Evolutionary conservation across 805 yeast species (phyloP).

Genomic region (Cephaloascus albidus): DNA sequence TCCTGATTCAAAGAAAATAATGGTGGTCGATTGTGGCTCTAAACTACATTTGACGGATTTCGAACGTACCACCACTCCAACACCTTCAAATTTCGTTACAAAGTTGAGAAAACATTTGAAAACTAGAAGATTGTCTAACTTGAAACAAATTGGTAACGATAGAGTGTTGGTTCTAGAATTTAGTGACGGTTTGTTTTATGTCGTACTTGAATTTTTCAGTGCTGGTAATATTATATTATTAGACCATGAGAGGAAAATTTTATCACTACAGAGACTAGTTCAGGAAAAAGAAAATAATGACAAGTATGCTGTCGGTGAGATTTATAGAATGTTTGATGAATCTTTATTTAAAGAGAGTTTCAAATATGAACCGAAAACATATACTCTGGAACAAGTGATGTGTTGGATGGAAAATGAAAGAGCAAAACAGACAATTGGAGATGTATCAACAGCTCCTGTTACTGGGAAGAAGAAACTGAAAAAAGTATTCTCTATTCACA

Average conservation of each 20-base stretch:
- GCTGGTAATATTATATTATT: constrained; percentile 85
- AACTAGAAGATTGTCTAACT: constrained; percentile 62
- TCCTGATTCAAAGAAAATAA: constrained; percentile 70
- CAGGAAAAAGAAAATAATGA: constrained; percentile 59
- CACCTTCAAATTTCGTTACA: constrained; percentile 79
- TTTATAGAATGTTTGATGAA: constrained; percentile 52
- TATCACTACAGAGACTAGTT: constrained; percentile 72
- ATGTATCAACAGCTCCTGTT: constrained; percentile 2
- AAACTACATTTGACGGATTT: constrained; percentile 71
- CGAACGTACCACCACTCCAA: constrained; percentile 69
- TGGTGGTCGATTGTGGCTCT: constrained; percentile 82
- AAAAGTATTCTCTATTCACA: constrained; percentile 55
- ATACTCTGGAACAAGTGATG: constrained; percentile 18
- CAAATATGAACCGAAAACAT: constrained; percentile 8
- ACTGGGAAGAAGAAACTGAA: constrained; percentile 21
- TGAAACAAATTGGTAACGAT: constrained; percentile 71
- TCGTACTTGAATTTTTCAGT: constrained; percentile 87
- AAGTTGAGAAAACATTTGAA: constrained; percentile 83
- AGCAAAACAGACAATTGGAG: no score
- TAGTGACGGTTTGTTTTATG: constrained; percentile 68
- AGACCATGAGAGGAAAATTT: constrained; percentile 57
- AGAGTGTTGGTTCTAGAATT: constrained; percentile 79
- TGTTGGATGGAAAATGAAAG: constrained; percentile 31
- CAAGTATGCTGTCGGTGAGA: constrained; percentile 66
- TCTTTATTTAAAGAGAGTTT: constrained; percentile 25